These are phyloP conservation scores for Porcisia hertigi DNA, from an alignment of 208 protist species.

Conservation along the genomic window DNA sequence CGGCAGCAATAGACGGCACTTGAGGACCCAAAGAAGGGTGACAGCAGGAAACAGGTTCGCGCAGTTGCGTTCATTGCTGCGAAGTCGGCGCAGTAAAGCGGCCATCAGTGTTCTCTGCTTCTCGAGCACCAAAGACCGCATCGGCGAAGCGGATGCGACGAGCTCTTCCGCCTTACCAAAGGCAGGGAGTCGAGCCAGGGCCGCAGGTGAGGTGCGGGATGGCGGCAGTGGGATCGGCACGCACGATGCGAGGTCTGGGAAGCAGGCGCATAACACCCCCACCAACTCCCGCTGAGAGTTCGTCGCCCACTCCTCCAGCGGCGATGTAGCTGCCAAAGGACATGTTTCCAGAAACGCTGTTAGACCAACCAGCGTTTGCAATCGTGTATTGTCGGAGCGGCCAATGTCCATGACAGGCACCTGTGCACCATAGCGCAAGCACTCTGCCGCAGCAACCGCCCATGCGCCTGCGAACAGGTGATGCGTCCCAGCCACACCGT, in stretches of 20 bases:
- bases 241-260: conserved; percentile 30
- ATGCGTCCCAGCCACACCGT: conserved; percentile 49
- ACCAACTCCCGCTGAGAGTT: conserved; percentile 61
- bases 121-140: conserved; percentile 11
- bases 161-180: conserved; percentile 18
- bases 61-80: conserved; percentile 9
- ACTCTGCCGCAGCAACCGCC: conserved; percentile 48
- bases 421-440: conserved; percentile 46
- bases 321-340: conserved; percentile 40
- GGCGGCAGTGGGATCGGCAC: conserved; percentile 14
- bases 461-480: conserved; percentile 63
- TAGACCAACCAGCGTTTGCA: conserved; percentile 40
- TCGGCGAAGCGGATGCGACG: neutral
- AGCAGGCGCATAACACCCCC: conserved; percentile 51
- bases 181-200: conserved; percentile 22
- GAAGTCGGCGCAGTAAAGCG: conserved; percentile 26
- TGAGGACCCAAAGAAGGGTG: conserved; percentile 62
- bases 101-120: conserved; percentile 32
- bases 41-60: conserved; percentile 44
- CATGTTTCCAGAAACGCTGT: conserved; percentile 53
- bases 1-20: conserved; percentile 83
- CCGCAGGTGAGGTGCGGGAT: conserved; percentile 6
- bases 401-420: conserved; percentile 67
- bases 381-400: conserved; percentile 33
- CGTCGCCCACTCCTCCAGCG: conserved; percentile 61